A percentile compares a stretch with the other conserved stretches of the same genome.
These are phyloP conservation scores for Suillus occidentalis DNA, from an alignment of 768 basidiomycete species.

Conservation along the genomic window DNA sequence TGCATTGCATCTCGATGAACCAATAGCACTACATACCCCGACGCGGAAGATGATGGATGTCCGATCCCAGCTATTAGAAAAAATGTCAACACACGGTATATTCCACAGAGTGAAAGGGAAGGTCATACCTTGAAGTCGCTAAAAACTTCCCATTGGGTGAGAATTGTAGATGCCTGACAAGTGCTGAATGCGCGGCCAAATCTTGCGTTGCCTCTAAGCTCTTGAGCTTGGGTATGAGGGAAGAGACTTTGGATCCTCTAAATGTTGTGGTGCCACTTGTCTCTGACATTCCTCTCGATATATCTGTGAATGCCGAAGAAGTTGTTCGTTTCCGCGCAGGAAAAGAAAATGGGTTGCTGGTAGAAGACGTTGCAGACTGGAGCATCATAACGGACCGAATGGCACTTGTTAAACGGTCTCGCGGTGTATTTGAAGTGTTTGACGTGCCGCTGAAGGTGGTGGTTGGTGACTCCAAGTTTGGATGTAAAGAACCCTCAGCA, in stretches of 20 bases:
- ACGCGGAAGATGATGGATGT: conserved; percentile 69
- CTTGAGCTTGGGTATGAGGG: conserved; percentile 55
- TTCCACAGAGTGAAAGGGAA: background rate
- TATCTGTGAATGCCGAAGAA: conserved; percentile 26
- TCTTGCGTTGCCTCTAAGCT: conserved; percentile 57
- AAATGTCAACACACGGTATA: background rate
- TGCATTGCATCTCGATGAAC: background rate
- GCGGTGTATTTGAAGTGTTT: conserved; percentile 3
- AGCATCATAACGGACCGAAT: conserved; percentile 42
- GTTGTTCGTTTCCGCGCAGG: conserved; percentile 39
- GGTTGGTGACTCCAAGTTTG: background rate
- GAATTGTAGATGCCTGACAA: conserved; percentile 74
- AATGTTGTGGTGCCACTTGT: conserved; percentile 29
- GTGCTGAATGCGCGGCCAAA: conserved; percentile 61
- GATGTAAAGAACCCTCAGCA: background rate
- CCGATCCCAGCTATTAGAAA: conserved; percentile 58
- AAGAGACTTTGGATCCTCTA: conserved; percentile 53
- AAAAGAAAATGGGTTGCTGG: conserved; percentile 5
- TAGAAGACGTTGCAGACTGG: conserved; percentile 22
- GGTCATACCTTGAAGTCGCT: conserved; percentile 64
- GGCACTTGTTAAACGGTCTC: conserved; percentile 33
- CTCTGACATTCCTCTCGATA: background rate
- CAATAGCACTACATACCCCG: conserved; percentile 41
- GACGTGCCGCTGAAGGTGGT: background rate
- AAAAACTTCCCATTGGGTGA: conserved; percentile 73